Evolutionary conservation across 768 basidiomycete genomes (phyloP).

Genomic region (Lentinula detonsa): DNA sequence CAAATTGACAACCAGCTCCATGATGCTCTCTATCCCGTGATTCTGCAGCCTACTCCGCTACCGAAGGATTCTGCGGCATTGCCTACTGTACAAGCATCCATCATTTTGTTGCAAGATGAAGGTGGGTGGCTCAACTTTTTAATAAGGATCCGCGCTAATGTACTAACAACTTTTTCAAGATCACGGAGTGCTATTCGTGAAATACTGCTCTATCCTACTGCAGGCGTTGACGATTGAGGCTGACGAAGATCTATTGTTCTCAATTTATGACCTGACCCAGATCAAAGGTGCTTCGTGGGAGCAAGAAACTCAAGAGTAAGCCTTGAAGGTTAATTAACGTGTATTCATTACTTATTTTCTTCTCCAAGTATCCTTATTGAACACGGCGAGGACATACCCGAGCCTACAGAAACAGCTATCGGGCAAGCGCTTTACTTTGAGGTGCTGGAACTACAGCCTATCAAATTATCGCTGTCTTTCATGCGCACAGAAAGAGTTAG

Average conservation of each 20-base stretch:
- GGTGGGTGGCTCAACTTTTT: slow-evolving; percentile 38
- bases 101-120: slow-evolving; percentile 90
- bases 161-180: slow-evolving; percentile 37
- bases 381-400: slow-evolving; percentile 59
- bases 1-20: slow-evolving; percentile 98
- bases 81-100: slow-evolving; percentile 84
- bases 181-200: slow-evolving; percentile 97
- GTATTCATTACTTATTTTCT: not conserved
- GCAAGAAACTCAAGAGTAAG: slow-evolving; percentile 69
- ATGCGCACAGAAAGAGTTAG: slow-evolving; percentile 94
- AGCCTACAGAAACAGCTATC: slow-evolving; percentile 57
- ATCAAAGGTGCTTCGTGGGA: slow-evolving; percentile 92
- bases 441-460: slow-evolving; percentile 89
- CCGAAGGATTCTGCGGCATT: slow-evolving; percentile 73
- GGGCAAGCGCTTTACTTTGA: slow-evolving; percentile 93
- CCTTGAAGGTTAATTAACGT: not conserved
- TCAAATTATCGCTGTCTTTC: slow-evolving; percentile 89
- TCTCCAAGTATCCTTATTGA: slow-evolving; percentile 61
- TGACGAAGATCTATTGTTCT: slow-evolving; percentile 96
- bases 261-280: slow-evolving; percentile 86
- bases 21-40: slow-evolving; percentile 90
- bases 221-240: slow-evolving; percentile 93
- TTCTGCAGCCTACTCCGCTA: slow-evolving; percentile 90
- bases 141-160: not conserved
- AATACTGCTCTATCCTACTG: slow-evolving; percentile 90